Conservation (phyloP, 176 grass and related monocot genomes). For the Dactylis glomerata region DNA sequence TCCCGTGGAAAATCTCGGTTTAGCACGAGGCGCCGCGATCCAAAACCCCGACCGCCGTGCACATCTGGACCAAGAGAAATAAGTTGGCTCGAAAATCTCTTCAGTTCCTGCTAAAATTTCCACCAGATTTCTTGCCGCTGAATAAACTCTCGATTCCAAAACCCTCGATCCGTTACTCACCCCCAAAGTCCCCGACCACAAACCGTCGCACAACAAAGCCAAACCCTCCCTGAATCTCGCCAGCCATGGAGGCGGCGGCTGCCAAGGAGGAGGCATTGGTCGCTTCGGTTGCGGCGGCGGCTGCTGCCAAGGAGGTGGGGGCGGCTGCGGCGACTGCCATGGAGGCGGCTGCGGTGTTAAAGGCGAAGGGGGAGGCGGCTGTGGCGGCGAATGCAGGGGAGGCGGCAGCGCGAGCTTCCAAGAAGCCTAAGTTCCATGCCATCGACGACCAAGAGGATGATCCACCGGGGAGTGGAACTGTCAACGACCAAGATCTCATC, state of each 20-base stretch:
- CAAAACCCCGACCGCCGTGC: background rate
- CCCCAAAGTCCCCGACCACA: background rate
- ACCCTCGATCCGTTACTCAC: background rate
- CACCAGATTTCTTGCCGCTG: background rate
- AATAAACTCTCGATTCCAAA: background rate
- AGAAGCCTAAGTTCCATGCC: background rate
- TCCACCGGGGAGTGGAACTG: background rate
- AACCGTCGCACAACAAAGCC: background rate
- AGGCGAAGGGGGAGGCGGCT: background rate
- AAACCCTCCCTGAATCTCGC: background rate
- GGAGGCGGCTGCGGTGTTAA: background rate
- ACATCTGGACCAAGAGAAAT: no score
- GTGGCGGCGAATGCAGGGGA: background rate
- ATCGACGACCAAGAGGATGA: background rate
- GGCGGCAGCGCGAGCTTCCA: background rate
- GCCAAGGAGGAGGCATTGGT: background rate
- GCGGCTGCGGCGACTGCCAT: no score
- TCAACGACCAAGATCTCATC: background rate
- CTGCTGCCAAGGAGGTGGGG: background rate
- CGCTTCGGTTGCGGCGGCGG: background rate
- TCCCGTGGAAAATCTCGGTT: background rate
- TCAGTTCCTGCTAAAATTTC: background rate
- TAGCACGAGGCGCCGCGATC: slow-evolving; percentile 26
- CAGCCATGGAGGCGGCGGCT: background rate
- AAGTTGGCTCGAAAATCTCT: background rate